Base-by-base conservation (phyloP, 116 monocot species). In the Cymodocea nodosa region DNA sequence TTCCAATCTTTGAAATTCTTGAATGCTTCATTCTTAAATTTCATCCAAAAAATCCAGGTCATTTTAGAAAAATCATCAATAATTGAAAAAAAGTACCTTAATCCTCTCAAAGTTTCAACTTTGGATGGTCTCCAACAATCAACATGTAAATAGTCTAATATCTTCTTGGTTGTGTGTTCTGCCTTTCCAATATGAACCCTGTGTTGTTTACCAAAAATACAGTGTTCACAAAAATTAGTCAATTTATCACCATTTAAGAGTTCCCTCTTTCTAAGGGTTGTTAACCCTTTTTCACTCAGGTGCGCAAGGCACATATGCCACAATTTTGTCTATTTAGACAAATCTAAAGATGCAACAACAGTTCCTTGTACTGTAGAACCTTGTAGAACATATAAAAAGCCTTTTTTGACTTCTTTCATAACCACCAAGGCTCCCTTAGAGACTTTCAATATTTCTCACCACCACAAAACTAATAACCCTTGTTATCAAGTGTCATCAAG, bases 21-120 rank as follows among this genome's bases (percentile, higher is more conserved):
- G 2, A 67, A 57, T 0, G 40, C 62, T 16, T 74, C 44, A 74
- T 23, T 30, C 30, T 30, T 30, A 30, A 30, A 30, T 30, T 30
- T 30, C 30, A 30, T 30, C 30, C 1, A 30, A 50, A 50, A 49
- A 0, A 73, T 16, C 59, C 59, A 79, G 16, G 70, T 52, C 48
- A 56, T 72, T 23, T 70, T 67, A 11, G 65, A 70, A 39, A 56
- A 70, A 15, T 79, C 60, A 73, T 73, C 73, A 50, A 73, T 52
- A 24, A 73, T 1, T 12, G 63, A 50, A 7, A 72, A 15, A 17
- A 72, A 57, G 48, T 64, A 72, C 23, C 35, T 35, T 4, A 11
- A 55, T 35, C 64, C 64, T 16, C 16, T 56, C 2, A 62, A 44
- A 35, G 72, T 60, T 6, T 35, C 12, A 7, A 67, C 52, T 18